Conservation (phyloP, 106 monocot species). For the Allium cepa region DNA sequence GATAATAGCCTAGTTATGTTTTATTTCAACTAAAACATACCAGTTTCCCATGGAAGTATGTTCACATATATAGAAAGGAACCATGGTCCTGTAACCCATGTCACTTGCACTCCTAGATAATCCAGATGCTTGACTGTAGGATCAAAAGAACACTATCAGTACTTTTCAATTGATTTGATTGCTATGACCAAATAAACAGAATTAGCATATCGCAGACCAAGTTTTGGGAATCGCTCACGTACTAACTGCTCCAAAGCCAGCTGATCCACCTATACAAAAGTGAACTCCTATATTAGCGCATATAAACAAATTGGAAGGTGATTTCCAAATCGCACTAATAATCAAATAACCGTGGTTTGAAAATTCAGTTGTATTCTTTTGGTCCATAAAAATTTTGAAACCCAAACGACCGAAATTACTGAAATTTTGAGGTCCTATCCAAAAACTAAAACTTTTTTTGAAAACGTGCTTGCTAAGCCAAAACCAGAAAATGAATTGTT, state of each 20-base stretch:
- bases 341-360: too few relatives aligned
- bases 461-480: too few relatives aligned
- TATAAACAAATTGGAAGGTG: neutral
- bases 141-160: neutral
- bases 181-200: neutral
- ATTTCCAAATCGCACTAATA: neutral
- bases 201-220: slow-evolving; percentile 39
- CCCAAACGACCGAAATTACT: too few relatives aligned
- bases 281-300: neutral
- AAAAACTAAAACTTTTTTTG: too few relatives aligned
- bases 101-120: slow-evolving; percentile 91
- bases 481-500: too few relatives aligned
- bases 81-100: slow-evolving; percentile 98
- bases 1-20: neutral
- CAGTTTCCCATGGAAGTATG: slow-evolving; percentile 99
- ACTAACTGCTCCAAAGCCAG: slow-evolving; percentile 96
- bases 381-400: too few relatives aligned
- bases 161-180: neutral
- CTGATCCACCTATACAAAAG: slow-evolving; percentile 73
- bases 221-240: slow-evolving; percentile 81
- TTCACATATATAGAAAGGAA: slow-evolving; percentile 98
- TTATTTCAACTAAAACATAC: slow-evolving; percentile 21
- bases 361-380: too few relatives aligned
- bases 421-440: too few relatives aligned
- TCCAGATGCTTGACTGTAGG: slow-evolving; percentile 93